Base-by-base conservation (phyloP, 306 rosid species). In the Fragaria ananassa region DNA sequence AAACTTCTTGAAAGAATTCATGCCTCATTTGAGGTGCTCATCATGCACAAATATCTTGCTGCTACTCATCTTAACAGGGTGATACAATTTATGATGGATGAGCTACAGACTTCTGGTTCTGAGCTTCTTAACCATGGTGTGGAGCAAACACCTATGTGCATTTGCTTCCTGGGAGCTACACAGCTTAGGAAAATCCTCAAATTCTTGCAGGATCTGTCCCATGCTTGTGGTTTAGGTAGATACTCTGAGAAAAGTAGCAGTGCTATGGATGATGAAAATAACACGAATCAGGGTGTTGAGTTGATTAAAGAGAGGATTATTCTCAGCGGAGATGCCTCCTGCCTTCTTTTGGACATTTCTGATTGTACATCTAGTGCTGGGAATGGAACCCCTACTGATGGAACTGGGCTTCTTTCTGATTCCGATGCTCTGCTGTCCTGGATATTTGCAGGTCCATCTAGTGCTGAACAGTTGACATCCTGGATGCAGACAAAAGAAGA, bases 1-100 rank as follows among this genome's bases (percentile, higher is more conserved):
- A 89, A 86, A 76, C 96, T 91, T 78, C 93, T 96, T 39, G 97
- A 91, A 82, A 93, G 85, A 88, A 91, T 96, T 79, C 96, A 80
- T 77, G 88, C 70, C 50, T 69, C 64, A 50, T 89, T 96, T 72
- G 96, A 89, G 88, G 77, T 84, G 79, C 98, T 96, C 79, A 87
- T 91, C 75, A 80, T 84, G 75, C 86, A 93, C 80, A 96, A 93
- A 76, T 89, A 76, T 85, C 93, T 96, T 75, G 90, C 99, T 60
- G 83, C 88, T 37, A 87, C 93, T 83, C 98, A 96, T 85, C 87
- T 93, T 81, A 83, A 78, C 81, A 87, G 93, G 89, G 93, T 96
- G 78, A 88, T 89, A 73, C 98, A 96, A 56, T 88, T 86, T 80
- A 78, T 96, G 64, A 81, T 85, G 85, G 93, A 91, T 64, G 94